Base-by-base conservation (phyloP, 306 rosid genomes). In the Quercus robur region DNA sequence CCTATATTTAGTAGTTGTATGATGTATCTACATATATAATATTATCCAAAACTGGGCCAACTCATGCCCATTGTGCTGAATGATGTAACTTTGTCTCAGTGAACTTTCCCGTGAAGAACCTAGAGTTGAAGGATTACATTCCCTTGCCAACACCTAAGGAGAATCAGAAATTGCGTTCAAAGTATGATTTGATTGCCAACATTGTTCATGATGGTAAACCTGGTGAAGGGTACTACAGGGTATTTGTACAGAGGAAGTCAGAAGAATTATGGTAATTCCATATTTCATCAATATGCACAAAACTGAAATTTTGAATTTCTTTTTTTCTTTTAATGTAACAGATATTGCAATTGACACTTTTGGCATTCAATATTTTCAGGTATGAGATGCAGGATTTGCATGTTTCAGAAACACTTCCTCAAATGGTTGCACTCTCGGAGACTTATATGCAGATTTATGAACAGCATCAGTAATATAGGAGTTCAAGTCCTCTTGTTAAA, bases 371-470 rank as follows among this genome's bases (percentile, higher is more conserved):
- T 77, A 9, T 52, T 61, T 77, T 23, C 82, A 95, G 99, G 97
- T 95, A 93, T 69, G 96, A 91, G 88, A 93, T 92, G 99, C 97
- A 95, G 93, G 96, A 95, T 83, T 84, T 95, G 83, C 99, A 91
- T 46, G 99, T 95, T 58, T 86, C 95, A 38, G 99, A 92, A 85
- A 93, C 97, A 69, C 95, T 91, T 75, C 97, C 99, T 71, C 99
- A 94, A 72, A 87, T 92, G 94, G 99, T 91, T 78, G 99, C 99
- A 4, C 96, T 94, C 38, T 94, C 99, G 18, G 97, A 94, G 92
- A 66, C 99, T 33, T 94, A 93, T 69, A 92, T 93, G 95, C 97
- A 94, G 87, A 93, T 94, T 85, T 94, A 94, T 77, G 99, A 94
- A 84, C 97, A 88, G 87, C 99, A 92, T 64, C 92, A 91, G 84